A percentile compares a stretch with the other conserved stretches of the same genome.
phyloP scores from a whole-genome alignment of 495 filamentous ascomycete genomes.

The Penicillium nucicola region DNA sequence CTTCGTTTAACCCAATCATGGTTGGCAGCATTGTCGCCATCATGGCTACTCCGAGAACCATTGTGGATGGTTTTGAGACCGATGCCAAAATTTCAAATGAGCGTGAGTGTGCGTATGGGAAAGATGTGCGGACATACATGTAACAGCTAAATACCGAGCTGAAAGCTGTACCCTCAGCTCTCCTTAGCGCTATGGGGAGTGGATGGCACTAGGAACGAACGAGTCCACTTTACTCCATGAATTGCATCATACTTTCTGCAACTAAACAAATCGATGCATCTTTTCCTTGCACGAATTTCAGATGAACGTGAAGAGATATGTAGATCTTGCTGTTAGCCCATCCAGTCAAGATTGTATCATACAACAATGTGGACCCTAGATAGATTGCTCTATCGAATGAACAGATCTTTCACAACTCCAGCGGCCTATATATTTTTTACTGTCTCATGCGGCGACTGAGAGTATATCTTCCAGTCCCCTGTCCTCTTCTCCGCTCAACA shows the following conservation, averaged over 20 bases:
- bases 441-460: background rate
- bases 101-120: background rate
- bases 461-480: background rate
- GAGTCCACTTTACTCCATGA: constrained; percentile 5
- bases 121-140: background rate
- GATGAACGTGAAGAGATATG: constrained; percentile 4
- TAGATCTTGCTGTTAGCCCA: constrained; percentile 6
- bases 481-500: background rate
- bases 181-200: constrained; percentile 2
- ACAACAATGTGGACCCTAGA: background rate
- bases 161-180: background rate
- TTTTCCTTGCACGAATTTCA: constrained; percentile 2
- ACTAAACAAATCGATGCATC: constrained; percentile 4
- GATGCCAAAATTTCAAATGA: background rate
- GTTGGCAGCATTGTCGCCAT: constrained; percentile 32
- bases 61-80: background rate
- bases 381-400: background rate
- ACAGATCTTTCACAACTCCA: background rate
- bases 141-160: constrained; percentile 16
- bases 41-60: constrained; percentile 29
- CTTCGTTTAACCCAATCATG: constrained; percentile 28
- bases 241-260: constrained; percentile 20
- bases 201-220: constrained; percentile 1
- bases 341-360: background rate
- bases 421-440: background rate